Evolutionary conservation across 2,329 filamentous ascomycete genomes (phyloP), one percentile per base, ranked within the genome.

Genomic region (Cordyceps cicadae): DNA sequence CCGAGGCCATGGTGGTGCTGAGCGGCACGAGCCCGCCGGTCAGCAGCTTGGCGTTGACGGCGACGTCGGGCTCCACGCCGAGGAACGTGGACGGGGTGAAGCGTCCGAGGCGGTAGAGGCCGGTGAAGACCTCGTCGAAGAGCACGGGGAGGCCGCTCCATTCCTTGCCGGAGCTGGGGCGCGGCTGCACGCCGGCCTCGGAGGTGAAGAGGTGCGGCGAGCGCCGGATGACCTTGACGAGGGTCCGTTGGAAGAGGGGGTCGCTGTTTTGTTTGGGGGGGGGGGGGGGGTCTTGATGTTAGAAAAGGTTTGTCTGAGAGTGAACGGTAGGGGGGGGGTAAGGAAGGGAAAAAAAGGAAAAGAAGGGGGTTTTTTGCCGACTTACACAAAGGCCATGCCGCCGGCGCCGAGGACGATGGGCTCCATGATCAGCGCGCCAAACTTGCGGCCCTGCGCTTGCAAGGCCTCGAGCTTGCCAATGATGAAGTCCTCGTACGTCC

Each of bases 71-170:
- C 37, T 89, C 73, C 0, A 84, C 75, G 5, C 78, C 77, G 3
- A 95, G 80, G 71, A 93, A 89, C 0, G 86, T 86, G 0, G 88
- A 84, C 0, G 89, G 80, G 1, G 83, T 86, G 68, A 87, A 85
- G 45, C 86, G 83, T 2, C 91, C 90, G 0, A 96, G 84, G 14
- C 91, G 88, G 70, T 92, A 92, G 5, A 95, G 77, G 1, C 90
- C 90, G 0, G 90, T 93, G 73, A 96, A 95, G 41, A 95, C 90
- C 70, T 95, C 91, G 69, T 96, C 90, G 65, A 91, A 90, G 66
- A 95, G 79, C 45, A 95, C 76, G 0, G 91, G 90, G 4, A 95
- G 80, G 2, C 90, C 89, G 1, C 79, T 78, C 90, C 90, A 95
- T 34, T 75, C 64, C 9, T 66, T 67, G 37, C 66, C 55, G 68